These are phyloP conservation scores for Colletotrichum graminicola DNA, from an alignment of 2,329 filamentous ascomycete genomes.

Conservation along the genomic window DNA sequence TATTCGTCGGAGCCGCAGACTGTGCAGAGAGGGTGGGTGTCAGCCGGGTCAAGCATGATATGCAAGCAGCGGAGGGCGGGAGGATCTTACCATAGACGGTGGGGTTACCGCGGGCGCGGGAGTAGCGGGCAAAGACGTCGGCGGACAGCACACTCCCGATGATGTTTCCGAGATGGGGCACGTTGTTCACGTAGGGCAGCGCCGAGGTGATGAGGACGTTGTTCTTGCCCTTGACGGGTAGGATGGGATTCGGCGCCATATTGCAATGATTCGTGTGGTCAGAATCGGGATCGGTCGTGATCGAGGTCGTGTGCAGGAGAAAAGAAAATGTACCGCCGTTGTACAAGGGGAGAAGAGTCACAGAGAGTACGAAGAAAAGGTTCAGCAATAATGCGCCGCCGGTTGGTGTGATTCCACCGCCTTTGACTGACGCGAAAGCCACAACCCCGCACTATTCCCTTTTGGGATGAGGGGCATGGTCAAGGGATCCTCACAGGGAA, in stretches of 20 bases:
- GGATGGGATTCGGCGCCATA: constrained; percentile 56
- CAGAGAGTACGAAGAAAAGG: constrained; percentile 5
- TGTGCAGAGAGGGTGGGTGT: background rate
- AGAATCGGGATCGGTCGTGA: background rate
- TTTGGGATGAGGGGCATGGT: constrained; percentile 42
- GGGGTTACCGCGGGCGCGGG: constrained; percentile 81
- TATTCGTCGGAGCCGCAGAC: constrained; percentile 80
- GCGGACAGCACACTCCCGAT: constrained; percentile 89
- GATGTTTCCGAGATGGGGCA: constrained; percentile 89
- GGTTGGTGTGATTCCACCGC: constrained; percentile 1
- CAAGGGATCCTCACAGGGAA: background rate
- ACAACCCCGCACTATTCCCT: constrained; percentile 43
- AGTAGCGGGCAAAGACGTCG: constrained; percentile 87
- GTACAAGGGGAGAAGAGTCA: constrained; percentile 15
- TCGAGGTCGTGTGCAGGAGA: constrained; percentile 7
- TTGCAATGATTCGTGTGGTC: constrained; percentile 7
- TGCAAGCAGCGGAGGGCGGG: background rate
- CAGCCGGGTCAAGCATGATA: background rate
- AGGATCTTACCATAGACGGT: constrained; percentile 73
- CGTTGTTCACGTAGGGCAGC: constrained; percentile 81
- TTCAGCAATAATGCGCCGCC: background rate
- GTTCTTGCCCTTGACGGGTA: constrained; percentile 79
- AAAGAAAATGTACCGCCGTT: constrained; percentile 2
- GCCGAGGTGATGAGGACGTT: constrained; percentile 94
- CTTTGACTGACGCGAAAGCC: constrained; percentile 29